Evolutionary conservation across 805 yeast genomes (phyloP).

Genomic region (Saturnispora galanensis): DNA sequence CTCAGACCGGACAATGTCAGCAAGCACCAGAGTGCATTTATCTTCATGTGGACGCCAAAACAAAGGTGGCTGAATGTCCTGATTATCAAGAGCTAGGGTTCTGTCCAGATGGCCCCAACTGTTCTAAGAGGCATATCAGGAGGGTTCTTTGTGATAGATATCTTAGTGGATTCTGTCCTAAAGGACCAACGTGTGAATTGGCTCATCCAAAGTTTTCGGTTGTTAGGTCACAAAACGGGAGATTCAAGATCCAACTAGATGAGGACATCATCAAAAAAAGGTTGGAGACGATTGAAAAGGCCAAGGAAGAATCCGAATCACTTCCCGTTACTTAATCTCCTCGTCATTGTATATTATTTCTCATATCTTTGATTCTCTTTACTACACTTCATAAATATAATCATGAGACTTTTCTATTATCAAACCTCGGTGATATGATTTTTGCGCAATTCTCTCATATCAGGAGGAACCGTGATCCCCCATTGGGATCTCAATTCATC

Average conservation of each 20-base stretch:
- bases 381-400: neutral
- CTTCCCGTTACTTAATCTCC: neutral
- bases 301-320: slow-evolving; percentile 1
- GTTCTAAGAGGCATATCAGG: slow-evolving; percentile 72
- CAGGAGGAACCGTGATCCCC: slow-evolving; percentile 71
- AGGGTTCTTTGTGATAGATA: slow-evolving; percentile 69
- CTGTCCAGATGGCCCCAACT: slow-evolving; percentile 84
- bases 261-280: slow-evolving; percentile 25
- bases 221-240: slow-evolving; percentile 31
- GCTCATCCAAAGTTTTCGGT: slow-evolving; percentile 75
- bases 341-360: neutral
- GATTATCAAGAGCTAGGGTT: slow-evolving; percentile 76
- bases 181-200: slow-evolving; percentile 66
- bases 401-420: neutral
- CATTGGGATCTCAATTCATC: slow-evolving; percentile 61
- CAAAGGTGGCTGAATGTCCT: slow-evolving; percentile 79
- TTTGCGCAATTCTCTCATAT: slow-evolving; percentile 57
- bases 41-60: slow-evolving; percentile 81
- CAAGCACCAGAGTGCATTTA: slow-evolving; percentile 92
- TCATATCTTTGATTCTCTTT: neutral
- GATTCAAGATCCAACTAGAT: slow-evolving; percentile 36
- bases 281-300: slow-evolving; percentile 11
- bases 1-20: slow-evolving; percentile 77
- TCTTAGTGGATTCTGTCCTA: slow-evolving; percentile 87
- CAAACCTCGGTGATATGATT: slow-evolving; percentile 1